Evolutionary conservation across 2,329 filamentous ascomycete genomes (phyloP), one percentile per base, ranked within the genome.

Genomic region (Monilinia fructicola): DNA sequence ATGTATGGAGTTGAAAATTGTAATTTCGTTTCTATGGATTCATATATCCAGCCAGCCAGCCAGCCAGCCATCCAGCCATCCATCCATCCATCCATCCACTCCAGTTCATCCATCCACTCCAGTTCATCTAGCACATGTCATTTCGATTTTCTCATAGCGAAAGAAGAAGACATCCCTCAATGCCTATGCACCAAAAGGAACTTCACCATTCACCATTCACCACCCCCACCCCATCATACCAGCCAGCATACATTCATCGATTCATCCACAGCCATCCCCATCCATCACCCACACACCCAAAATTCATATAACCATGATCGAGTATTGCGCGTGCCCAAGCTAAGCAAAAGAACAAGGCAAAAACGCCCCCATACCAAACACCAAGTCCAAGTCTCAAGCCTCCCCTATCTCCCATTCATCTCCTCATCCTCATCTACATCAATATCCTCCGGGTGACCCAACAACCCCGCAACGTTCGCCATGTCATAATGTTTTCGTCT

Each of bases 401-500:
- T 38, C 28, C 18, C 28, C 2, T 31, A 40, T 23, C 52, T 48
- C 12, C 70, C 73, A 69, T 79, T 73, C 73, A 75, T 74, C 6
- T 71, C 76, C 16, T 78, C 79, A 54, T 87, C 87, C 53, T 80
- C 83, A 71, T 83, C 76, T n/a, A 86, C 86, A 59, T 87, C 85
- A 56, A 90, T 74, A 4, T 85, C 81, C 74, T 90, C 88, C 4
- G 89, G 87, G 74, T 92, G 89, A 18, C 92, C 93, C 71, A 99
- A 85, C 64, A 98, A 80, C 75, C 89, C 86, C 74, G 95, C 96
- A 67, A 97, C 93, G 76, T 95, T 90, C 80, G 87, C 92, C 95
- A 99, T 99, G 83, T 99, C 95, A 79, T 99, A 99, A 79, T 99
- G 95, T 82, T 89, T 94, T 87, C 95, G 97, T 75, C 95, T 87